A percentile compares a stretch with the other conserved stretches of the same genome.
phyloP scores from a whole-genome alignment of 495 filamentous ascomycete species.

The Bombardia bombarda region DNA sequence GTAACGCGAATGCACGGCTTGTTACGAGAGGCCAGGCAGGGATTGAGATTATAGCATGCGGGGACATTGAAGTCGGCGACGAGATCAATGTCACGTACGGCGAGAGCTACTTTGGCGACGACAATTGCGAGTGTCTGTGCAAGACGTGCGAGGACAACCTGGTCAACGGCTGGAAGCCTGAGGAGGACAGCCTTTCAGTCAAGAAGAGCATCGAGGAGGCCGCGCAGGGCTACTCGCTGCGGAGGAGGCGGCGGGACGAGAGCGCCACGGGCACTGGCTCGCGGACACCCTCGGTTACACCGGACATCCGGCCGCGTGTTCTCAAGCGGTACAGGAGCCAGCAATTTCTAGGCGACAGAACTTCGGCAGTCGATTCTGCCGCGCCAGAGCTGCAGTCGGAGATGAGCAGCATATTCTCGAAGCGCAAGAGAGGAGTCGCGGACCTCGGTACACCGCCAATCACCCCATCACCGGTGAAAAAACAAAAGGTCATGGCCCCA shows the following conservation, averaged over 20 bases:
- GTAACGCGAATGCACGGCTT: constrained; percentile 81
- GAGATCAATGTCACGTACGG: constrained; percentile 96
- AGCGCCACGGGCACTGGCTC: constrained; percentile 29
- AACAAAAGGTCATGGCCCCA: no score
- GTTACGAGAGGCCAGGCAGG: constrained; percentile 74
- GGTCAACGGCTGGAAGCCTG: constrained; percentile 71
- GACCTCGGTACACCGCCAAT: constrained; percentile 34
- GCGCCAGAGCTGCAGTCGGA: constrained; percentile 11
- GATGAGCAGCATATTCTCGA: constrained; percentile 12
- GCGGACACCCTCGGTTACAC: constrained; percentile 38
- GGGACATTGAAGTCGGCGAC: constrained; percentile 76
- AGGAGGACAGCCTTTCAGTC: constrained; percentile 25
- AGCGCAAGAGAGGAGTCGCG: constrained; percentile 25
- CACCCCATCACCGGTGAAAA: constrained; percentile 39
- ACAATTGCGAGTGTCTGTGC: constrained; percentile 94
- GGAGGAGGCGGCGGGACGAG: constrained; percentile 34
- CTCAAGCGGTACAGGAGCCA: constrained; percentile 27
- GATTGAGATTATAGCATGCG: constrained; percentile 75
- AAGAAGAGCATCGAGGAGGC: constrained; percentile 39
- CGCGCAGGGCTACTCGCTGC: constrained; percentile 34
- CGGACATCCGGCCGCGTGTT: constrained; percentile 39
- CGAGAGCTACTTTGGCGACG: constrained; percentile 89
- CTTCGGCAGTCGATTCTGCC: constrained; percentile 13
- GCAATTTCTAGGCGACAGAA: constrained; percentile 17
- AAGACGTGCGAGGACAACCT: constrained; percentile 69